Base-by-base conservation (phyloP, 495 filamentous ascomycete genomes). In the Trichoderma asperelloides region DNA sequence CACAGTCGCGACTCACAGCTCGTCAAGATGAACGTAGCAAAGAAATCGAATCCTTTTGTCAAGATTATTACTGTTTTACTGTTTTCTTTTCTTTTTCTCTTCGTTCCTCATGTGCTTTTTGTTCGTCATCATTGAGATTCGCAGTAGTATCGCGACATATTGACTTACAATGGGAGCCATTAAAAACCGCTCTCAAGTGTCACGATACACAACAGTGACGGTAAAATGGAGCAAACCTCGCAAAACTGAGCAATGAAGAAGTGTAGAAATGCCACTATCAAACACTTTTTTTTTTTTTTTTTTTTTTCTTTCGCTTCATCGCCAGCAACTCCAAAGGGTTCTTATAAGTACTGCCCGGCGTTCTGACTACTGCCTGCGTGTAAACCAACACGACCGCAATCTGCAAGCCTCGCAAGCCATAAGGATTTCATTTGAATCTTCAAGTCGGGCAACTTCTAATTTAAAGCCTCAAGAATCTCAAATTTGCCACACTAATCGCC, bases 201-300 rank as follows among this genome's bases (percentile, higher is more conserved):
- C 55, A 60, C 55, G 55, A 30, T 60, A 60, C 55, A 60, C 55
- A 60, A 30, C 55, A 60, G 55, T 60, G 23, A 21, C 55, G n/a
- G 55, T 21, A 60, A 60, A 28, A 5, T 8, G 16, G 23, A 25
- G 28, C 55, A 60, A 30, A 28, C 25, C 55, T 30, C 25, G 7
- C 8, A 13, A 12, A 60, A 3, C 23, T 30, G 3, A 25, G 55
- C 55, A 12, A 60, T 30, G 55, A 28, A 28, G 23, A 18, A 15
- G 27, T 60, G 55, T 21, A 28, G 25, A 18, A 30, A 33, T 60
- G 30, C 30, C 55, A 23, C 21, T n/a, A 23, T 21, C n/a, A 51
- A 51, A 25, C 47, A n/a, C n/a, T n/a, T n/a, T n/a, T n/a, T n/a
- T n/a, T n/a, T n/a, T n/a, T n/a, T n/a, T n/a, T n/a, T n/a, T n/a